A percentile compares a stretch with the other conserved stretches of the same genome.
Evolutionary conservation across 345 rosid genomes (phyloP).

Genomic region (Limnanthes douglasii): DNA sequence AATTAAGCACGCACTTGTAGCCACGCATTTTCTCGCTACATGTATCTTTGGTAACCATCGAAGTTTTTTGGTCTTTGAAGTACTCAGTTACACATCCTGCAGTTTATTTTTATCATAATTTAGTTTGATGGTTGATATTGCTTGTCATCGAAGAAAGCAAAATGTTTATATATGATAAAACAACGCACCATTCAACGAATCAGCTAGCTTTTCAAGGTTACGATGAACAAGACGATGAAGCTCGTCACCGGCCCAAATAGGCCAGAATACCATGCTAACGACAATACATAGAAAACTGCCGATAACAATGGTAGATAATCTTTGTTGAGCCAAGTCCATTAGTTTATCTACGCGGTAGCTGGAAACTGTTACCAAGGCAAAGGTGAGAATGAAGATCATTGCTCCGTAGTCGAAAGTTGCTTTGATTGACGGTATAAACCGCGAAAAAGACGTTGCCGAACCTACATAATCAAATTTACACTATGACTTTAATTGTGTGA

Average conservation of each 20-base stretch:
- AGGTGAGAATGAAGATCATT: slow-evolving; percentile 66
- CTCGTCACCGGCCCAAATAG: slow-evolving; percentile 69
- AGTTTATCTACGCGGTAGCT: slow-evolving; percentile 47
- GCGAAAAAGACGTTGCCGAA: slow-evolving; percentile 54
- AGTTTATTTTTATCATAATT: slow-evolving; percentile 7
- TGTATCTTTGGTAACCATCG: slow-evolving; percentile 6
- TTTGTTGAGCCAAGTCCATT: slow-evolving; percentile 37
- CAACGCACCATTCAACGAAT: slow-evolving; percentile 44
- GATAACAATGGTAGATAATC: slow-evolving; percentile 45
- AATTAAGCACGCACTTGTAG: slow-evolving; percentile 49
- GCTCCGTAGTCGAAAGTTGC: slow-evolving; percentile 68
- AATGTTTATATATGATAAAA: not conserved
- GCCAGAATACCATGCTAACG: slow-evolving; percentile 37
- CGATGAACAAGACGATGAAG: slow-evolving; percentile 41
- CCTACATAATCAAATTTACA: slow-evolving; percentile 24
- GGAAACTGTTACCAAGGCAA: slow-evolving; percentile 52
- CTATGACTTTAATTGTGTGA: not conserved
- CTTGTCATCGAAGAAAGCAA: not conserved
- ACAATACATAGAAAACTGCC: slow-evolving; percentile 50
- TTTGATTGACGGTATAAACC: slow-evolving; percentile 60
- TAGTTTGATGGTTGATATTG: too few relatives aligned
- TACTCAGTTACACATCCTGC: slow-evolving; percentile 35
- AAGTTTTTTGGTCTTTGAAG: slow-evolving; percentile 19
- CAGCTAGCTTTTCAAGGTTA: slow-evolving; percentile 45
- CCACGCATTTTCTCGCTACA: slow-evolving; percentile 23